Evolutionary conservation across 2,329 filamentous ascomycete genomes (phyloP).

Genomic region (Trichoderma brevicompactum): DNA sequence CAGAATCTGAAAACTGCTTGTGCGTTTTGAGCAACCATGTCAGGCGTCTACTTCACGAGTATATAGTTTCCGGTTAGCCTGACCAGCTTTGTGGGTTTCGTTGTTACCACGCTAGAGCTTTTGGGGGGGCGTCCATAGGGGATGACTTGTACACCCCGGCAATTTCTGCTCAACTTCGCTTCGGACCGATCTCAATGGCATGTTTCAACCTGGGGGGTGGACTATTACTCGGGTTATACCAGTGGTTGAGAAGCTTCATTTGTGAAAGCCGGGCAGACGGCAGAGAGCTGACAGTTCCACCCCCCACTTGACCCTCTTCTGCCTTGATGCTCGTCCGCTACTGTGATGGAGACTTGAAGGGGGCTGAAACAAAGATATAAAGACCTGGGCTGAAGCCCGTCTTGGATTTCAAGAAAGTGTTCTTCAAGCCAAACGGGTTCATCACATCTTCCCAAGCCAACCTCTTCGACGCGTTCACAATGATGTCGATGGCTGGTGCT

Average conservation of each 20-base stretch:
- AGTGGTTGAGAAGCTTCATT: background rate
- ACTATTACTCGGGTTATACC: background rate
- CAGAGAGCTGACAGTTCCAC: background rate
- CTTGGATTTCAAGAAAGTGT: background rate
- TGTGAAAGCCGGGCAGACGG: background rate
- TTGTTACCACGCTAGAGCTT: constrained; percentile 1
- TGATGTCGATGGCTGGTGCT: constrained; percentile 28
- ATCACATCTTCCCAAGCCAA: background rate
- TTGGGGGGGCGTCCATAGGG: constrained; percentile 1
- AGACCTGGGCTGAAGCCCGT: background rate
- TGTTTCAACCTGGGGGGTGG: constrained; percentile 10
- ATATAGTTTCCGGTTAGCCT: constrained; percentile 14
- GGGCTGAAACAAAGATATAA: constrained; percentile 6
- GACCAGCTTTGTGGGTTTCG: background rate
- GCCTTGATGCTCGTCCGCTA: background rate
- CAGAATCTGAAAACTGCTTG: background rate
- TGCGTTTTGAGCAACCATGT: background rate
- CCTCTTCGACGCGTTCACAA: constrained; percentile 13
- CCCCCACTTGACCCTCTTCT: background rate
- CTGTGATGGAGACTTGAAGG: background rate
- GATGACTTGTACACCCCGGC: background rate
- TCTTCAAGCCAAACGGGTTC: constrained; percentile 1
- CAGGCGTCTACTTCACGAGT: background rate
- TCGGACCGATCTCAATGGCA: constrained; percentile 28
- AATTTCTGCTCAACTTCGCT: constrained; percentile 9